phyloP scores from a whole-genome alignment of 257 asterid genomes.

The Solanum etuberosum region DNA sequence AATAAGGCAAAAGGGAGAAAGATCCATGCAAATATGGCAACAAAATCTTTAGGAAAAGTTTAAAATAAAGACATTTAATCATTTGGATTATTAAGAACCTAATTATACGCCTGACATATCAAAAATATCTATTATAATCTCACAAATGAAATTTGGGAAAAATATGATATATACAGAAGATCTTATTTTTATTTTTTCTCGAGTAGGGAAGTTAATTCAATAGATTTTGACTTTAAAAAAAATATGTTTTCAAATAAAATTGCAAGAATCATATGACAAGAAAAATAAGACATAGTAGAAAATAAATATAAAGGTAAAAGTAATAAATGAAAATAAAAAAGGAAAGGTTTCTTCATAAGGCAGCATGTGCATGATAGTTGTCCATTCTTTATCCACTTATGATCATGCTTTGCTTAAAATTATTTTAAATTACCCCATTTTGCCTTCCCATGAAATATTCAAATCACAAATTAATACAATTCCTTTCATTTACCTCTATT shows the following conservation, averaged over 20 bases:
- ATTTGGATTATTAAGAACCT: background rate
- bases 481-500: background rate
- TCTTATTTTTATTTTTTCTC: too few species aligned
- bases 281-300: background rate
- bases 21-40: background rate
- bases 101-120: background rate
- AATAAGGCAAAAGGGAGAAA: background rate
- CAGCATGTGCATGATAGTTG: slow-evolving; percentile 27
- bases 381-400: slow-evolving; percentile 16
- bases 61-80: background rate
- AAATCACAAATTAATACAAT: background rate
- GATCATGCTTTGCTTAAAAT: slow-evolving; percentile 2
- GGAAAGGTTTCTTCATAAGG: background rate
- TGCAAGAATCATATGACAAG: background rate
- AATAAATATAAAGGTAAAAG: background rate
- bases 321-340: slow-evolving; percentile 2
- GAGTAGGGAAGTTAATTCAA: background rate
- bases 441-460: background rate
- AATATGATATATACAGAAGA: too few species aligned
- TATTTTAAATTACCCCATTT: background rate
- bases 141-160: too few species aligned
- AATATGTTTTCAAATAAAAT: background rate
- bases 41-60: background rate
- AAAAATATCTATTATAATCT: background rate
- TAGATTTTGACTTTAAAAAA: background rate